Conservation (phyloP, 768 basidiomycete genomes). For the Podaxis mareebaensis region DNA sequence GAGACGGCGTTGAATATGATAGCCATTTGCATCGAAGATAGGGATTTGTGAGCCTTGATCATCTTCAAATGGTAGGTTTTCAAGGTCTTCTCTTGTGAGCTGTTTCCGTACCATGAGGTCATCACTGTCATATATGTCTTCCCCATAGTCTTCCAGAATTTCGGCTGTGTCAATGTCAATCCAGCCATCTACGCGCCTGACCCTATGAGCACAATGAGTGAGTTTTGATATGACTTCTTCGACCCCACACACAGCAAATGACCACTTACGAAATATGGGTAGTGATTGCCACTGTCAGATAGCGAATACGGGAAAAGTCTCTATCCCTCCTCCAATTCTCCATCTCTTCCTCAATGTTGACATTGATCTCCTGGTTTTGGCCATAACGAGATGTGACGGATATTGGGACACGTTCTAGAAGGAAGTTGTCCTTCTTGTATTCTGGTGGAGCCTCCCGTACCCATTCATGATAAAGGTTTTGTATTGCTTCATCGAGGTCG, state of each 20-base stretch:
- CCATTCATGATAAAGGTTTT: background rate
- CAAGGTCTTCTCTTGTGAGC: background rate
- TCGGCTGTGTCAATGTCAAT: background rate
- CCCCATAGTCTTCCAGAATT: background rate
- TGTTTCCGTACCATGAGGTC: background rate
- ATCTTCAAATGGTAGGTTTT: background rate
- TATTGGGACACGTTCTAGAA: background rate
- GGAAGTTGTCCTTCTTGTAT: background rate
- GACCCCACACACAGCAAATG: too few relatives aligned
- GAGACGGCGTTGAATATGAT: background rate
- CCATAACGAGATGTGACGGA: background rate
- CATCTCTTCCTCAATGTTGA: background rate
- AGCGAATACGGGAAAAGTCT: background rate
- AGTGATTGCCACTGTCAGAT: background rate
- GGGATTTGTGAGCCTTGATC: background rate
- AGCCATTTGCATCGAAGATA: background rate
- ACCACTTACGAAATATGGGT: background rate
- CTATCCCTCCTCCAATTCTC: background rate
- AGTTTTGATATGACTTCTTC: too few relatives aligned
- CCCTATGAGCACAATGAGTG: background rate
- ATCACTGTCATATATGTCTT: background rate
- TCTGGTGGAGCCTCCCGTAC: background rate
- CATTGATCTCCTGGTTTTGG: background rate
- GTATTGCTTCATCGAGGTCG: background rate
- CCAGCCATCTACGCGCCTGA: background rate